phyloP scores from a whole-genome alignment of 2,329 filamentous ascomycete genomes.

The Graphiopsis chlorocephala region DNA sequence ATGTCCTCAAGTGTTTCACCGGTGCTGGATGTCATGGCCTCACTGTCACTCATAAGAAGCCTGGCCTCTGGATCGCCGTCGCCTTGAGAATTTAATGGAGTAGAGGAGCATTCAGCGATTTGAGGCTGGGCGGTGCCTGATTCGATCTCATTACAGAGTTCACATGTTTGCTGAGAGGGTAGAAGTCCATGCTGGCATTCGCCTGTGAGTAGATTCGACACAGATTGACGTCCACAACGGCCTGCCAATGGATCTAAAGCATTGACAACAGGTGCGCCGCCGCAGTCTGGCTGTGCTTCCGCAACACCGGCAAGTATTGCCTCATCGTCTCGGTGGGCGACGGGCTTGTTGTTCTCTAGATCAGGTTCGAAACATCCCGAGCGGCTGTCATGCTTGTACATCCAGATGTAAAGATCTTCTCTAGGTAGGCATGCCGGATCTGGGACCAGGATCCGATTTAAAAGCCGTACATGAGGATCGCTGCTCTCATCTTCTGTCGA shows the following conservation, averaged over 20 bases:
- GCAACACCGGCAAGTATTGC: not conserved
- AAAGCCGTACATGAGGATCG: not conserved
- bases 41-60: not conserved
- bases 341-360: not conserved
- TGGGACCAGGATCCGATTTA: not conserved
- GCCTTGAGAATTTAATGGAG: not conserved
- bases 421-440: not conserved
- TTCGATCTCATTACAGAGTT: not conserved
- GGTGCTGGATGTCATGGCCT: not conserved
- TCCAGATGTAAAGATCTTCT: not conserved
- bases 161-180: not conserved
- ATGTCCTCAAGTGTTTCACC: not conserved
- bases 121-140: not conserved
- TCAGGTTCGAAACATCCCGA: not conserved
- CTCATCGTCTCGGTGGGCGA: not conserved
- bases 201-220: not conserved
- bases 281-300: not conserved
- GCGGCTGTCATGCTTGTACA: not conserved
- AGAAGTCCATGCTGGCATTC: not conserved
- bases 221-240: not conserved
- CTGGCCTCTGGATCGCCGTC: not conserved
- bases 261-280: not conserved
- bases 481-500: constrained; percentile 4
- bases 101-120: not conserved
- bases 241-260: not conserved